Base-by-base conservation (phyloP, 352 stramenopile genomes). In the Pythium graminicola region DNA sequence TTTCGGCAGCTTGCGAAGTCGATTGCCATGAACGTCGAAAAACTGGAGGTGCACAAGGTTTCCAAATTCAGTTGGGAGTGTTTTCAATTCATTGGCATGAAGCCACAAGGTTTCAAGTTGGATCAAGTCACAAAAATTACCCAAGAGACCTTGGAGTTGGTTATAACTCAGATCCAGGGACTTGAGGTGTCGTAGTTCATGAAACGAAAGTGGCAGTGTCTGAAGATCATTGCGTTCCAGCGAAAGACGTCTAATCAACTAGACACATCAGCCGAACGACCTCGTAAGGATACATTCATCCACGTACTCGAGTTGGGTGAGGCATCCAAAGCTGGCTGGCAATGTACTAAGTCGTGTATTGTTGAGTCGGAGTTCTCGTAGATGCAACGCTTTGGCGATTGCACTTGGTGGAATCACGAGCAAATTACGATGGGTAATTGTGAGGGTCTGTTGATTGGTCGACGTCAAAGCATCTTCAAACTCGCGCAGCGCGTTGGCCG, bases 171-270 rank as follows among this genome's bases (percentile, higher is more conserved):
- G 39, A 39, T 85, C 67, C 0, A 82, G 57, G 10, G 57, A 53
- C 6, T 53, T 56, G 1, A 85, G 60, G 4, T 47, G 59, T 23
- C 51, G 31, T 4, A 85, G 61, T 23, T 79, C 62, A 22, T 72
- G 59, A 33, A 85, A 81, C 9, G 74, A 85, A 19, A 85, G 56
- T 17, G 74, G 74, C 9, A 85, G 62, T 26, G 67, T 63, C 54
- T 81, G 69, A 0, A 85, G 46, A 54, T 81, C 50, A 44, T 85
- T 85, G 0, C 64, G 49, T 20, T 74, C 62, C 4, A 85, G 65
- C 16, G 71, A 81, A 6, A 85, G 38, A 9, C 65, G 62, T 58
- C 73, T 85, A 45, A 20, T 9, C 31, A 14, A 36, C 9, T 36
- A 36, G 8, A 36, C 31, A 36, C 14, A 36, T 36, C 31, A 14